Evolutionary conservation across 805 yeast genomes (phyloP).

Genomic region (Jamesozyma rosinii): DNA sequence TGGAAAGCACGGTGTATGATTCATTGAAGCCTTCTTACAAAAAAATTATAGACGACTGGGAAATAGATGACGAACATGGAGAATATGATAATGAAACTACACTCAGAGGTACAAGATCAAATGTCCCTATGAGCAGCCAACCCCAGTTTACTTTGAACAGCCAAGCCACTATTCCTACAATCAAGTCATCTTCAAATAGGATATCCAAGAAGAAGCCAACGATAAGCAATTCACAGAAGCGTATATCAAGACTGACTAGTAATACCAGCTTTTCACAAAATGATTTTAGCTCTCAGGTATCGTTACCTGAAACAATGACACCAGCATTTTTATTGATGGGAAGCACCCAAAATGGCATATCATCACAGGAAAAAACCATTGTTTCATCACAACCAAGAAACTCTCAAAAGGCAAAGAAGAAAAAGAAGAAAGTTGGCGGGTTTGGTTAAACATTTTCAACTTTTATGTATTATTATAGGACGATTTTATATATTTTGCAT

Average conservation of each 20-base stretch:
- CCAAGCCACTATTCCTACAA: constrained; percentile 26
- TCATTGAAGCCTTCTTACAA: constrained; percentile 10
- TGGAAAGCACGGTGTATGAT: constrained; percentile 3
- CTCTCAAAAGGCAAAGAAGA: constrained; percentile 21
- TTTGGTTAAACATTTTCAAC: constrained; percentile 30
- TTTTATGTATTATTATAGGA: not conserved
- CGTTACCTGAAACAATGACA: constrained; percentile 25
- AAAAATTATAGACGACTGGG: constrained; percentile 22
- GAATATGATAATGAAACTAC: not conserved
- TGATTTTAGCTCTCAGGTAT: not conserved
- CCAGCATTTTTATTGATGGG: constrained; percentile 29
- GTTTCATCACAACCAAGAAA: constrained; percentile 3
- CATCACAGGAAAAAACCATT: not conserved
- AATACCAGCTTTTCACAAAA: constrained; percentile 2
- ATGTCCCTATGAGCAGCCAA: constrained; percentile 7
- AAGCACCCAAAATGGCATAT: constrained; percentile 4
- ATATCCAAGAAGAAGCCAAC: not conserved
- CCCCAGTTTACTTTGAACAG: constrained; percentile 14
- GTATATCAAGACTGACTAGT: not conserved
- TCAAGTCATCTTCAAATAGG: constrained; percentile 22
- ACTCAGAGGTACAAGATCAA: not conserved
- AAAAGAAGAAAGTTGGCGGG: constrained; percentile 42
- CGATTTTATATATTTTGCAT: not conserved
- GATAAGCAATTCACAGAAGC: not conserved
- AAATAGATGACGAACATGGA: constrained; percentile 10